phyloP scores from a whole-genome alignment of 441 rosid species.

The Euphorbia celastroides region DNA sequence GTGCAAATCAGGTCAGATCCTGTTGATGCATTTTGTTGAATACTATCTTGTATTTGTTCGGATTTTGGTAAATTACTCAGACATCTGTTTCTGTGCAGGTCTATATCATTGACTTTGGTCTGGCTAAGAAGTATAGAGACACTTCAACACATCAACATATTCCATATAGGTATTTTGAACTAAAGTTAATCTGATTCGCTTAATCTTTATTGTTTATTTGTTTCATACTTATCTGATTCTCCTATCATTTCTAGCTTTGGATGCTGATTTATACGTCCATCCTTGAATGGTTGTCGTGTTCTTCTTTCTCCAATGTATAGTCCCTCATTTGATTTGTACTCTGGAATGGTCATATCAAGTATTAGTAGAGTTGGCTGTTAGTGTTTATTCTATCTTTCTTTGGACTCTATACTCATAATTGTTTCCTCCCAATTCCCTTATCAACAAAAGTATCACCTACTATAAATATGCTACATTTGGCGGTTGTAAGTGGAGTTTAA shows the following conservation, averaged over 20 bases:
- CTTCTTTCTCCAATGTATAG: not conserved
- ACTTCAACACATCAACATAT: conserved; percentile 88
- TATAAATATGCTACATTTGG: not conserved
- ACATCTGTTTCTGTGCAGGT: conserved; percentile 42
- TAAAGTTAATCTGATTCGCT: not conserved
- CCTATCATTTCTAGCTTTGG: not conserved
- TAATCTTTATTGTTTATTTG: not conserved
- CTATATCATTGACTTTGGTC: conserved; percentile 89
- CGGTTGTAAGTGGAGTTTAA: not conserved
- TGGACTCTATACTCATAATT: too few species aligned
- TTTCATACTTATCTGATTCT: not conserved
- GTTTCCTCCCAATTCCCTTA: not conserved
- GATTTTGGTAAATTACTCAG: conserved; percentile 7
- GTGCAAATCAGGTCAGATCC: conserved; percentile 82
- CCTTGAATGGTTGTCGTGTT: not conserved
- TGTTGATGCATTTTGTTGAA: not conserved
- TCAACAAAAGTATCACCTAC: not conserved
- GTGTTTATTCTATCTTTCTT: too few species aligned
- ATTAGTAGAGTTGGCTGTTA: not conserved
- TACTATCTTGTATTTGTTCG: not conserved
- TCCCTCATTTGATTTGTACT: not conserved
- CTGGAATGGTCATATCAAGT: not conserved
- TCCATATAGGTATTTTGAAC: conserved; percentile 65
- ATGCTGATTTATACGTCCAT: not conserved
- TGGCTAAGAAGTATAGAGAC: conserved; percentile 96